Conservation (phyloP, 2,329 filamentous ascomycete genomes). For the Colletotrichum phormii region DNA sequence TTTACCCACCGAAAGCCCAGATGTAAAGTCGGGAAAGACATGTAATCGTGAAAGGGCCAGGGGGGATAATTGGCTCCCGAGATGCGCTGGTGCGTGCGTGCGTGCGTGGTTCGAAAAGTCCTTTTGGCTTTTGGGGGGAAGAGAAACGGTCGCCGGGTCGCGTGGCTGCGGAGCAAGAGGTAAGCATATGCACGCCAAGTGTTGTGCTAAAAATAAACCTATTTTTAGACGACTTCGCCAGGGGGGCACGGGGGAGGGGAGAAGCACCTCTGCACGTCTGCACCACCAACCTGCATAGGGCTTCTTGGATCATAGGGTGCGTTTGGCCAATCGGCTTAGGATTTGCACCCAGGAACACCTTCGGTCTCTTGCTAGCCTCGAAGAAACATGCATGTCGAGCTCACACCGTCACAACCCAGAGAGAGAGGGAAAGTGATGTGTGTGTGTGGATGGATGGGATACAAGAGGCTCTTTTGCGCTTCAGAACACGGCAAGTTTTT, state of each 20-base stretch:
- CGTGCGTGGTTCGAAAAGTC: not conserved
- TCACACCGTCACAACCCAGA: conserved; percentile 25
- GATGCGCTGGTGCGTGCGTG: not conserved
- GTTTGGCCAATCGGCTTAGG: conserved; percentile 22
- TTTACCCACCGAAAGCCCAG: not conserved
- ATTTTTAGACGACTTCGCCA: conserved; percentile 32
- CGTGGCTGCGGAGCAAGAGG: conserved; percentile 27
- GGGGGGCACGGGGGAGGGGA: not conserved
- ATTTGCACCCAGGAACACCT: conserved; percentile 17
- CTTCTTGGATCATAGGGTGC: conserved; percentile 3
- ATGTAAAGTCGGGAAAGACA: not conserved
- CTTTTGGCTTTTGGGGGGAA: not conserved
- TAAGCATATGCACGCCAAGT: not conserved
- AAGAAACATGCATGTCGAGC: conserved; percentile 30
- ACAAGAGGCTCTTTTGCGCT: conserved; percentile 6
- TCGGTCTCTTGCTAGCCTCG: conserved; percentile 7
- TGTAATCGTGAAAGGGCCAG: not conserved
- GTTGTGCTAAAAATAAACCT: conserved; percentile 34
- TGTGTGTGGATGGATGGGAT: not conserved
- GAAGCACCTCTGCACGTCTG: not conserved
- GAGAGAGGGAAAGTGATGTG: not conserved
- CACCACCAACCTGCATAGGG: conserved; percentile 5
- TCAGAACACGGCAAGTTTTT: not conserved
- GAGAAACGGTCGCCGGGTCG: conserved; percentile 5
- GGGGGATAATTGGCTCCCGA: not conserved